Percentiles rank a stretch among this genome's conserved stretches.
These are phyloP conservation scores for Collybia mongolica DNA, from an alignment of 768 basidiomycete genomes.

Conservation along the genomic window DNA sequence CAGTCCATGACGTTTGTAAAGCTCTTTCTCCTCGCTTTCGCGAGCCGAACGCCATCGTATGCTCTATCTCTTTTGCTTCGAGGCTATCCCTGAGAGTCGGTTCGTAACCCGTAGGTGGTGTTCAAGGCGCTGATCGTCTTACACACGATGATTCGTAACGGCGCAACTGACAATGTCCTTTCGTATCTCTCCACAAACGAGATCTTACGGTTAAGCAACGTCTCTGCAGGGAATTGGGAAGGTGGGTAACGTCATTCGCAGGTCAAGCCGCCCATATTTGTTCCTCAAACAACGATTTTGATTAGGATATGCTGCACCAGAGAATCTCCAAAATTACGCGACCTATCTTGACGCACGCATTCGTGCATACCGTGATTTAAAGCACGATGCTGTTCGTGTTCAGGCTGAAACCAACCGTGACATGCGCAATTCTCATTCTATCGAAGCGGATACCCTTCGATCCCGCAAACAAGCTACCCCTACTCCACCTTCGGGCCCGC, in stretches of 20 bases:
- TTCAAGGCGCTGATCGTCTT: conserved; percentile 96
- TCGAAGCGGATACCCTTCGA: conserved; percentile 56
- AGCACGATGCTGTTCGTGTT: conserved; percentile 91
- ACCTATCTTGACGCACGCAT: conserved; percentile 88
- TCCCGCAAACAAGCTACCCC: conserved; percentile 20
- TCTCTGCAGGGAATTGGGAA: conserved; percentile 85
- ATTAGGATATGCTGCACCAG: conserved; percentile 80
- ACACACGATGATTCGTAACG: conserved; percentile 95
- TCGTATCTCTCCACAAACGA: conserved; percentile 80
- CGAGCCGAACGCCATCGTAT: conserved; percentile 89
- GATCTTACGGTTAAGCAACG: conserved; percentile 77
- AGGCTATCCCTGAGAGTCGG: conserved; percentile 2
- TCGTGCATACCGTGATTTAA: conserved; percentile 82
- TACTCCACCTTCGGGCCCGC: conserved; percentile 30
- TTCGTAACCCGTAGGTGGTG: conserved; percentile 63
- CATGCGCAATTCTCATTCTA: conserved; percentile 59
- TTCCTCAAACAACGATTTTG: conserved; percentile 1
- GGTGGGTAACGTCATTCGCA: conserved; percentile 43
- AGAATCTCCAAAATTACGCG: conserved; percentile 87
- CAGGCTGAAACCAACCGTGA: conserved; percentile 94
- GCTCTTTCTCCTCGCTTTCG: conserved; percentile 81
- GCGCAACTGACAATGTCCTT: conserved; percentile 92
- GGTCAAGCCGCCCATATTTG: not conserved
- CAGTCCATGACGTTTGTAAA: conserved; percentile 90
- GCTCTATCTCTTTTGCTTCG: conserved; percentile 22